phyloP scores from a whole-genome alignment of 441 rosid species.

The Macaranga tanarius region DNA sequence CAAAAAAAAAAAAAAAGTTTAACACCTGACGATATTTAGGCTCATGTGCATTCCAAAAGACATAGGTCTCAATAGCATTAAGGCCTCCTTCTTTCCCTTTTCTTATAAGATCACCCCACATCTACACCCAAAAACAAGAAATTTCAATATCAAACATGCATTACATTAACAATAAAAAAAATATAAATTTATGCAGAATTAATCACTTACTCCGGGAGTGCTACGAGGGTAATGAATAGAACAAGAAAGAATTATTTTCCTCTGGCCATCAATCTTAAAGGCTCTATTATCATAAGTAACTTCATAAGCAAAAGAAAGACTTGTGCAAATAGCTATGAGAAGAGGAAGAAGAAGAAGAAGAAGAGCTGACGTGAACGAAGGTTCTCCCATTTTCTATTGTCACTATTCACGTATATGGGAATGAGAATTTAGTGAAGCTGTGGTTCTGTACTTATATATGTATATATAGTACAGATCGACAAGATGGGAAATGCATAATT shows the following conservation, averaged over 20 bases:
- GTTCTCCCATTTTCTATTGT: no score
- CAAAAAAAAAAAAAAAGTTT: no score
- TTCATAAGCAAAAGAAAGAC: not conserved
- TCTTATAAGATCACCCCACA: conserved; percentile 27
- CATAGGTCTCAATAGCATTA: conserved; percentile 21
- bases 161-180: not conserved
- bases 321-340: no score
- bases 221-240: conserved; percentile 40
- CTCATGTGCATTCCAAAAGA: conserved; percentile 31
- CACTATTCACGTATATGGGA: no score
- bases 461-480: no score
- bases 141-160: not conserved
- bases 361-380: no score
- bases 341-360: no score
- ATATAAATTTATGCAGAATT: not conserved
- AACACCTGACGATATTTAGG: conserved; percentile 9
- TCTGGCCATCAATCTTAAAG: conserved; percentile 30
- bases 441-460: no score
- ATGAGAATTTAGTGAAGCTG: no score
- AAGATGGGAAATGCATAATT: no score
- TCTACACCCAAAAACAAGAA: conserved; percentile 6
- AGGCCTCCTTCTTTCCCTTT: conserved; percentile 32
- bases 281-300: conserved; percentile 28
- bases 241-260: conserved; percentile 39
- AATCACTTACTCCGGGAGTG: conserved; percentile 22